Conservation (phyloP, 2,329 filamentous ascomycete species). For the Fusarium odoratissimum region DNA sequence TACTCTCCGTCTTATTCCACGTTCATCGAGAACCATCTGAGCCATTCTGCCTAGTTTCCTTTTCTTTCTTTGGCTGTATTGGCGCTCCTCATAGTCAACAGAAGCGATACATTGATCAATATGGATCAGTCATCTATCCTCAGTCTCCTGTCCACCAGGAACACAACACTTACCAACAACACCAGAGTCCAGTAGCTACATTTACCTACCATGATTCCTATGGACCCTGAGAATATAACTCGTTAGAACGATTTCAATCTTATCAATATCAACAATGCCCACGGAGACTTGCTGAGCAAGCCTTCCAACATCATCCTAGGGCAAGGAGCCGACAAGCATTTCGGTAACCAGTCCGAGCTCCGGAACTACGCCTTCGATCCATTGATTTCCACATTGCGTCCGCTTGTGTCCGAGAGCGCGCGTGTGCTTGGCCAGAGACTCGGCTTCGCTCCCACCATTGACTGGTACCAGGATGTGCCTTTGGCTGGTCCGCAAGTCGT, state of each 20-base stretch:
- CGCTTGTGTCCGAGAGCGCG: not conserved
- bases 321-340: not conserved
- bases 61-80: not conserved
- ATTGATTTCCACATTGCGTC: not conserved
- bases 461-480: not conserved
- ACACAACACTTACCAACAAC: not conserved
- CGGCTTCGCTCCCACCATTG: not conserved
- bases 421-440: not conserved
- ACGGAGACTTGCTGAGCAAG: not conserved
- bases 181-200: accelerated
- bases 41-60: not conserved
- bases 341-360: not conserved
- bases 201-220: not conserved
- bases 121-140: not conserved
- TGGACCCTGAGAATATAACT: not conserved
- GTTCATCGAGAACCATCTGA: not conserved
- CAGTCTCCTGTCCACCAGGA: not conserved
- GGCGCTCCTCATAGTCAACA: not conserved
- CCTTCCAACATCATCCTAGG: not conserved
- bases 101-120: not conserved
- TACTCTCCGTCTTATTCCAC: not conserved
- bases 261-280: not conserved
- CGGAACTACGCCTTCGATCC: not conserved
- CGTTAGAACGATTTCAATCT: not conserved
- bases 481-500: not conserved